These are phyloP conservation scores for Acanthochlamys bracteata DNA, from an alignment of 106 monocot species.

Conservation along the genomic window DNA sequence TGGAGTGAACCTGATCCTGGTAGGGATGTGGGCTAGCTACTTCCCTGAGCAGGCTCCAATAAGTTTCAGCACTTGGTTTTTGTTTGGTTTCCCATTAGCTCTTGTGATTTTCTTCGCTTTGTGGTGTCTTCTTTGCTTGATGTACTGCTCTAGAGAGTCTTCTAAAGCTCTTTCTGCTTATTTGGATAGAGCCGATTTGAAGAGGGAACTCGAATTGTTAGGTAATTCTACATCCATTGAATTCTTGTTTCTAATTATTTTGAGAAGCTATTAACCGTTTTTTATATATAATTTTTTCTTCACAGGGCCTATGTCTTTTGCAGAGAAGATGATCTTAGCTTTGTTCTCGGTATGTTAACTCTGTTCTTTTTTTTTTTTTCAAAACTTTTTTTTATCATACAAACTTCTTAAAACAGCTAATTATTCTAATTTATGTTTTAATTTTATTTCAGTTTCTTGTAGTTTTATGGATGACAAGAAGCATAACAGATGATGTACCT, in stretches of 20 bases:
- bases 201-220: constrained; percentile 62
- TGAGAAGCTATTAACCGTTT: too few relatives aligned
- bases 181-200: constrained; percentile 54
- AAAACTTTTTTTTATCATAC: neutral
- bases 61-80: constrained; percentile 74
- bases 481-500: constrained; percentile 61
- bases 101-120: constrained; percentile 56
- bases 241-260: neutral
- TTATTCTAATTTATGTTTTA: too few relatives aligned
- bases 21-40: constrained; percentile 79
- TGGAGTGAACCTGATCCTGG: constrained; percentile 73
- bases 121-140: constrained; percentile 59
- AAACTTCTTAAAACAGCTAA: too few relatives aligned
- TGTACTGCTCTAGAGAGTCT: constrained; percentile 53
- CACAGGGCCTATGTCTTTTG: constrained; percentile 89
- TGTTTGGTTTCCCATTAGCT: constrained; percentile 80
- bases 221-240: constrained; percentile 25
- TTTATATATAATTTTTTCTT: constrained; percentile 1
- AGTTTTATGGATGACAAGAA: constrained; percentile 93
- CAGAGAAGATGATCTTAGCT: constrained; percentile 86
- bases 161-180: constrained; percentile 44
- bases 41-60: constrained; percentile 60
- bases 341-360: constrained; percentile 60
- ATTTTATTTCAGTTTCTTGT: constrained; percentile 48
- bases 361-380: neutral